Percentiles rank a stretch among this genome's conserved stretches.
These are phyloP conservation scores for Thermothelomyces thermophilus DNA, from an alignment of 2,329 filamentous ascomycete species.

Conservation along the genomic window DNA sequence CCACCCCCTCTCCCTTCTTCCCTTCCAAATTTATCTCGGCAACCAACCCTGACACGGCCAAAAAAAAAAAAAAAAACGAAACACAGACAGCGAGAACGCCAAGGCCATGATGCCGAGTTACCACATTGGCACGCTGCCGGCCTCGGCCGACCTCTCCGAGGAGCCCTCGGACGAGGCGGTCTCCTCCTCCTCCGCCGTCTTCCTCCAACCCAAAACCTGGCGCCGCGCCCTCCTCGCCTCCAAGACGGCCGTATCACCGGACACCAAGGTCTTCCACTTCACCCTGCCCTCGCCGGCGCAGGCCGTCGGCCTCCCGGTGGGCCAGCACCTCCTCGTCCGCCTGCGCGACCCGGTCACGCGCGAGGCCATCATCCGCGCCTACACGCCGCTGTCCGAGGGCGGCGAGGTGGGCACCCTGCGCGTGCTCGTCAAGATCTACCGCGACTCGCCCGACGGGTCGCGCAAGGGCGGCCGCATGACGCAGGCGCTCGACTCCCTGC, in stretches of 20 bases:
- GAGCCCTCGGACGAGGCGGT: constrained; percentile 27
- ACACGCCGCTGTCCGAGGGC: constrained; percentile 72
- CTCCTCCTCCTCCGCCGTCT: constrained; percentile 47
- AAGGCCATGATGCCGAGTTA: constrained; percentile 84
- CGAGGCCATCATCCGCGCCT: constrained; percentile 74
- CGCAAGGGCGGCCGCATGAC: constrained; percentile 67
- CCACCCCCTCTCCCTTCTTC: neutral
- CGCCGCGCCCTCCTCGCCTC: constrained; percentile 61
- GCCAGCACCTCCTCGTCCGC: constrained; percentile 82
- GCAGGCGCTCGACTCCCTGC: constrained; percentile 65
- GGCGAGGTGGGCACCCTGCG: constrained; percentile 52
- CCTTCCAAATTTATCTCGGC: no score
- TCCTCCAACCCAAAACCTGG: constrained; percentile 69
- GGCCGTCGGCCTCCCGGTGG: constrained; percentile 67
- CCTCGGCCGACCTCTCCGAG: constrained; percentile 46
- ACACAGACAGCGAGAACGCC: constrained; percentile 82
- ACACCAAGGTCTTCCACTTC: constrained; percentile 78
- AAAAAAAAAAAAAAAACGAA: no score
- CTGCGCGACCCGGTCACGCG: constrained; percentile 63
- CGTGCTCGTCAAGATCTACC: constrained; percentile 77
- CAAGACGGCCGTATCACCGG: constrained; percentile 65
- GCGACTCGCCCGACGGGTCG: neutral
- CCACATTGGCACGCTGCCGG: constrained; percentile 70
- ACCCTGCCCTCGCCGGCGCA: constrained; percentile 66
- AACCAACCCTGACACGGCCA: no score